These are phyloP conservation scores for Arctium lappa DNA, from an alignment of 129 eudicot species.

Conservation along the genomic window DNA sequence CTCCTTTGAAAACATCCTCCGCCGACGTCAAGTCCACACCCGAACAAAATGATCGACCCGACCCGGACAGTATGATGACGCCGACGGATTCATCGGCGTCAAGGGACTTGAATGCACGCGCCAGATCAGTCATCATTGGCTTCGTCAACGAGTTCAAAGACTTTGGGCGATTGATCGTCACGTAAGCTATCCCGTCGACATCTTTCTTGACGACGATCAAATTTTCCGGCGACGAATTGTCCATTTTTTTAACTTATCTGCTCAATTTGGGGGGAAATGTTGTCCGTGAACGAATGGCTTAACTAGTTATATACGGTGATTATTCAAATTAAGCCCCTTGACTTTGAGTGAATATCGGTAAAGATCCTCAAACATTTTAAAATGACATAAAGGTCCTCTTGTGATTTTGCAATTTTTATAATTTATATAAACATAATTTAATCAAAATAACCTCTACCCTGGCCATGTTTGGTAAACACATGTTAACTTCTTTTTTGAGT, in stretches of 20 bases:
- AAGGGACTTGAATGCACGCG: slow-evolving; percentile 59
- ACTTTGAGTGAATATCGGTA: not conserved
- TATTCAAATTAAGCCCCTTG: not conserved
- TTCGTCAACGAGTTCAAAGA: slow-evolving; percentile 76
- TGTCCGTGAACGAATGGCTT: not conserved
- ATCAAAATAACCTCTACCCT: too few relatives aligned
- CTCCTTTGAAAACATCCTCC: slow-evolving; percentile 92
- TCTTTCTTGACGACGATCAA: slow-evolving; percentile 51
- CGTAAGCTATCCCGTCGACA: slow-evolving; percentile 53
- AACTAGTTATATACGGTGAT: not conserved
- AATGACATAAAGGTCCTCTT: not conserved
- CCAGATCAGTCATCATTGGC: slow-evolving; percentile 69
- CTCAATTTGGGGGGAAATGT: slow-evolving; percentile 16
- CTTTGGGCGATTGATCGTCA: slow-evolving; percentile 81
- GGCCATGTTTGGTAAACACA: too few relatives aligned
- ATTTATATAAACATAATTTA: not conserved
- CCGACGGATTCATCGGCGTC: slow-evolving; percentile 63
- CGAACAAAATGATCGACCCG: slow-evolving; percentile 90
- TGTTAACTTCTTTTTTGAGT: too few relatives aligned
- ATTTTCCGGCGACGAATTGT: slow-evolving; percentile 39
- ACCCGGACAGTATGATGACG: slow-evolving; percentile 72
- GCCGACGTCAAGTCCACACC: slow-evolving; percentile 96
- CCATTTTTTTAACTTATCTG: slow-evolving; percentile 27
- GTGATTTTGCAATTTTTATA: not conserved
- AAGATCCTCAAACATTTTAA: not conserved